These are phyloP conservation scores for Phlyctochytrium planicorne DNA, from an alignment of 192 early-diverging fungal genomes.

Conservation along the genomic window DNA sequence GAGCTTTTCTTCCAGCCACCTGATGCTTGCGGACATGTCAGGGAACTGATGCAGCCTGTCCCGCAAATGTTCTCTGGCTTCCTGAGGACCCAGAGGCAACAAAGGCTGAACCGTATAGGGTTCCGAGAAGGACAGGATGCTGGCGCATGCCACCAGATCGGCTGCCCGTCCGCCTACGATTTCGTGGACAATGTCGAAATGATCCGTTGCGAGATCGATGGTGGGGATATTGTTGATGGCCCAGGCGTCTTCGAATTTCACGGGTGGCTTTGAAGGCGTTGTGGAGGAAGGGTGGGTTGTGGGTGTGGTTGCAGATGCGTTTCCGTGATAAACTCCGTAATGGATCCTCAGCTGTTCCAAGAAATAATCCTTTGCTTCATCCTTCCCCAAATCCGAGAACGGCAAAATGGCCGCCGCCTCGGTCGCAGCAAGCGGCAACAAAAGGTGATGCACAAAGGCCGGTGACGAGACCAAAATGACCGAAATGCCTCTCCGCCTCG, in stretches of 20 bases:
- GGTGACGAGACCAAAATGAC: constrained; percentile 1
- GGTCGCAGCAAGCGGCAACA: constrained; percentile 13
- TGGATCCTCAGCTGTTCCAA: constrained; percentile 10
- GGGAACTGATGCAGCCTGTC: background rate
- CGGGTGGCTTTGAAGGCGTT: no score
- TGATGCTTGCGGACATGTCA: background rate
- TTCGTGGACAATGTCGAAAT: constrained; percentile 4
- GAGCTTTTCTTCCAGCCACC: no score
- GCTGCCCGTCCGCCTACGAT: constrained; percentile 14
- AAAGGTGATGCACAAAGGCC: constrained; percentile 6
- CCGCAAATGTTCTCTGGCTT: background rate
- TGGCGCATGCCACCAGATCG: constrained; percentile 7
- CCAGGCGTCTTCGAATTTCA: no score
- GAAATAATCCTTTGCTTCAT: constrained; percentile 11
- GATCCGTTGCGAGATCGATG: background rate
- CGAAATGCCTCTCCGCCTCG: background rate
- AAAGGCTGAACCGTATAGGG: background rate
- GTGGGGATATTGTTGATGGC: background rate
- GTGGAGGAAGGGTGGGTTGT: background rate
- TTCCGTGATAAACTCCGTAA: constrained; percentile 3
- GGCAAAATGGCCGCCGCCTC: constrained; percentile 5
- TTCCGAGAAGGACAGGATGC: background rate
- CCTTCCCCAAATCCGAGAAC: constrained; percentile 9
- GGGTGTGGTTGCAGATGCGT: background rate
- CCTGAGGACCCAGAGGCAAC: background rate